Evolutionary conservation across 805 yeast genomes (phyloP), one percentile per base, ranked within the genome.

Genomic region (Yarrowia keelungensis): DNA sequence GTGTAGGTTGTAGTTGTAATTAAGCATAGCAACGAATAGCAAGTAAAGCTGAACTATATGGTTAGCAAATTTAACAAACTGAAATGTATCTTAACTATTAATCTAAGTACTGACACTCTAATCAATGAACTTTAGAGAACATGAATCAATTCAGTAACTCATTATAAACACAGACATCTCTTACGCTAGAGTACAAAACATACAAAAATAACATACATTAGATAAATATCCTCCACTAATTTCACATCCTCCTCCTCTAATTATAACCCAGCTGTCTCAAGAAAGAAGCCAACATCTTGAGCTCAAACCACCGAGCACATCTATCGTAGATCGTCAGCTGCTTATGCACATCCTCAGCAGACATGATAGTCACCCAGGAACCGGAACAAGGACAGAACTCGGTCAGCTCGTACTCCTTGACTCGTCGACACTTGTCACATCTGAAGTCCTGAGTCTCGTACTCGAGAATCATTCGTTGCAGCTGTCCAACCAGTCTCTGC

Each of bases 321-420:
- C 65, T 41, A 9, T 59, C 79, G 75, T 84, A 91, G 0, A 86
- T 82, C 8, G 75, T 76, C 3, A 88, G 73, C 65, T 81, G 81
- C 64, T 79, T 79, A 16, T 80, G 77, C 8, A 92, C 74, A 0
- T 81, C 84, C 5, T 75, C 78, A 61, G 80, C 79, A 5, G 81
- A 75, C 22, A 87, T 76, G 0, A 90, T 86, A 59, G 86, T 88
- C 4, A 77, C 80, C 97, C 97, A 92, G 15, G 79, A 76, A 9
- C 99, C 99, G 0, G 99, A 94, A 76, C 99, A 95, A 22, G 85
- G 79, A 78, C 99, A 96, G 76, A 87, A 87, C 39, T 81, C 81
- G 41, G 92, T 84, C 84, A 95, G 82, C 71, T 89, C 88, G 72
- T 86, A 88, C 43, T 85, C 86, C 73, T 86, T 86, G 69, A 91